phyloP scores from a whole-genome alignment of 352 stramenopile species.

The Globisporangium orthogonon region DNA sequence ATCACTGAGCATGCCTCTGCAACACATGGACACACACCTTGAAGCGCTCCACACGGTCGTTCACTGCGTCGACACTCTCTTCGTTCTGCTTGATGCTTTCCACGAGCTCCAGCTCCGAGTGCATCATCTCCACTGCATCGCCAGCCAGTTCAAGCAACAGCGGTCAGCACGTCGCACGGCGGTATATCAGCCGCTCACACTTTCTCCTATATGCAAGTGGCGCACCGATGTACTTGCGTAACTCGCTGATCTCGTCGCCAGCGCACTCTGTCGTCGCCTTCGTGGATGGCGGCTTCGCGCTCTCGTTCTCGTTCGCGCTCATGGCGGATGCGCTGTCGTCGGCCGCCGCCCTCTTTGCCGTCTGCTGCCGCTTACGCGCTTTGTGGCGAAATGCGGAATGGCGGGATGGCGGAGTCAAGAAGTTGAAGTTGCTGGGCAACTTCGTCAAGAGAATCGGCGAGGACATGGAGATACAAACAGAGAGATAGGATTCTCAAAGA shows the following conservation, averaged over 20 bases:
- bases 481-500: not conserved
- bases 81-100: constrained; percentile 66
- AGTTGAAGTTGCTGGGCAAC: constrained; percentile 5
- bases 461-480: not conserved
- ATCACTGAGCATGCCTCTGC: not conserved
- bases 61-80: constrained; percentile 33
- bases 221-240: constrained; percentile 63
- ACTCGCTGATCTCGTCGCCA: constrained; percentile 44
- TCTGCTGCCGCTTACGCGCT: not conserved
- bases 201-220: not conserved
- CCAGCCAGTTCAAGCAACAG: not conserved
- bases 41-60: constrained; percentile 37
- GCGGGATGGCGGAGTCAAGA: not conserved
- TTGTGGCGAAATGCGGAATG: not conserved
- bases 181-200: not conserved
- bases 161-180: not conserved
- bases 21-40: constrained; percentile 26
- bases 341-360: not conserved
- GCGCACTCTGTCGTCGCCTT: not conserved
- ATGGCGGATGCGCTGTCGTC: not conserved
- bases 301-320: not conserved
- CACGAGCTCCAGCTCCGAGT: constrained; percentile 63
- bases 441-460: not conserved
- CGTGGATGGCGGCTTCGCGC: not conserved
- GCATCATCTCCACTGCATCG: constrained; percentile 69